Evolutionary conservation across 2,329 filamentous ascomycete genomes (phyloP), one percentile per base, ranked within the genome.

Genomic region (Neonectria hederae): DNA sequence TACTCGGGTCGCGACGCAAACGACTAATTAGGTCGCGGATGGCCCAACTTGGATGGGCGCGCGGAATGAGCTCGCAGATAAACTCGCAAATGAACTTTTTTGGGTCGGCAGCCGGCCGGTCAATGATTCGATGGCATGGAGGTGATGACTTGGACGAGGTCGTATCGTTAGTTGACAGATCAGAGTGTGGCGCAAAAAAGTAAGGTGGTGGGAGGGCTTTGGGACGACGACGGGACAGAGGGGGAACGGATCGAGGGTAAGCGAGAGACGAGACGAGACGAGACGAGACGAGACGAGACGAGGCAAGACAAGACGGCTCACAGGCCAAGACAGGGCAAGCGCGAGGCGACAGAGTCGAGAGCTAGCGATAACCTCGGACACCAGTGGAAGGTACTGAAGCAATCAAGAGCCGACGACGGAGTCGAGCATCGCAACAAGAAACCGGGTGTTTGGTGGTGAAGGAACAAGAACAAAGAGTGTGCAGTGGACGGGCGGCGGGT

Each of bases 181-280:
- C 65, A 65, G 52, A 69, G 56, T 54, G 71, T 70, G 66, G 69
- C 65, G 68, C 65, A 68, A 69, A 67, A 67, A 64, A 63, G 53
- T 45, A 28, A 56, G 54, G 21, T 54, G 54, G 57, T 62, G 53
- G 49, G 51, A 61, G 61, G 65, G 43, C 52, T 32, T 32, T 10
- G 48, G 60, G 62, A 66, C 62, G 63, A 21, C 62, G 61, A 67
- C 65, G 55, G 53, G 63, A 69, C 64, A 65, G 68, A 66, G 51
- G 38, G 51, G 52, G 62, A 65, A 62, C 51, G 59, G 60, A 49
- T 62, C 38, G 45, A 28, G 54, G 49, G 54, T 55, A 59, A 63
- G 49, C 4, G 59, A 72, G 63, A 54, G 67, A 66, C 56, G 51
- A 52, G 49, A 56, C 46, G 26, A 62, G 60, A 42, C 48, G 28